Evolutionary conservation across 169 alveolate genomes (phyloP), one percentile per base, ranked within the genome.

Genomic region (Eimeria falciformis): DNA sequence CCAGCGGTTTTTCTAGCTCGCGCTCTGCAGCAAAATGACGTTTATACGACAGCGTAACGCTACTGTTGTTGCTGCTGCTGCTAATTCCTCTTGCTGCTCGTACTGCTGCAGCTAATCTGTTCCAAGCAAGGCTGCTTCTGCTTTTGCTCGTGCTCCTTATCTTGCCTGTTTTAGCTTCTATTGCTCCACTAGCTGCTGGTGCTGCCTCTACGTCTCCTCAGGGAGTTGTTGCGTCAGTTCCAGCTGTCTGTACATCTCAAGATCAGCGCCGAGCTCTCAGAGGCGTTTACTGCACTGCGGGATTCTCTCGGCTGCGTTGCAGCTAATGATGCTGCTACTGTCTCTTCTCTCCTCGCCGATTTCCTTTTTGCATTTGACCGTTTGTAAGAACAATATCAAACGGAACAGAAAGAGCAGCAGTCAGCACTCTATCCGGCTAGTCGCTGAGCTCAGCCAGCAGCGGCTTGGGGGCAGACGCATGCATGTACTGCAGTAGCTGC

Each of bases 11-110:
- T 87, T 29, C 62, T 87, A 14, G 86, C 85, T 33, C 17, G 86
- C 27, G 78, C 92, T 12, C 92, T 87, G 73, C 92, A 87, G 75
- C 86, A 68, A 33, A 87, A 69, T 62, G 92, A 87, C 65, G 37
- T 75, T 29, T 43, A 46, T 23, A 46, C 82, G 40, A 53, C 86
- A 33, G 86, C 86, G 92, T 87, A 17, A 87, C n/a, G 53, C 55
- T 69, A 27, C 81, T 69, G 81, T 53, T 69, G 55, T 53, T 69
- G 55, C 55, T 69, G n/a, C 3, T 33, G 53, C 47, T 68, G 81
- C 81, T 68, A 25, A 12, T 68, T 0, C 62, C 62, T 50, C 4
- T 1, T 50, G 62, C 62, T 50, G 62, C 62, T 50, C 62, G 11
- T 1, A 0, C 62, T 50, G 0, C 1, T 50, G 23, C 62, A 12